These are phyloP conservation scores for Sporisorium scitamineum DNA, from an alignment of 1,284 basidiomycete genomes.

Conservation along the genomic window DNA sequence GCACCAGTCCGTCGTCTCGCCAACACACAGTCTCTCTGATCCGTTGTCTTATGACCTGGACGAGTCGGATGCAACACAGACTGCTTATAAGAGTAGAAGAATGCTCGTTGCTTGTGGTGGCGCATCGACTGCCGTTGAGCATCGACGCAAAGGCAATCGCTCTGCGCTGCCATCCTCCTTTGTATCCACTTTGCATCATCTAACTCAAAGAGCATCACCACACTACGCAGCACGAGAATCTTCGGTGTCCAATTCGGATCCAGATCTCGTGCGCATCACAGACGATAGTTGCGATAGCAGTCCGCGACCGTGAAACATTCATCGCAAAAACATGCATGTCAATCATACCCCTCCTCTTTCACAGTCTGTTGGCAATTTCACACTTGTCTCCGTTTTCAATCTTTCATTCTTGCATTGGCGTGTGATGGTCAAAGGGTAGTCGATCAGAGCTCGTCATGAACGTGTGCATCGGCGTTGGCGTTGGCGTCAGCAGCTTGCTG, in stretches of 20 bases:
- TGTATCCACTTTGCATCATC: too few relatives aligned
- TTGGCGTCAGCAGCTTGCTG: neutral
- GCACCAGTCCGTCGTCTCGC: neutral
- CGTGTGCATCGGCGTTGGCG: neutral
- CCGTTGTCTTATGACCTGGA: conserved; percentile 13
- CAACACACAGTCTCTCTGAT: conserved; percentile 5
- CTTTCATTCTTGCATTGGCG: neutral
- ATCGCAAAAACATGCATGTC: neutral
- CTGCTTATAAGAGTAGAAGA: conserved; percentile 2
- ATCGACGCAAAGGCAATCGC: neutral
- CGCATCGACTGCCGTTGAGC: neutral
- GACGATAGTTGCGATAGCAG: conserved; percentile 18
- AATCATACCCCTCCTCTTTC: conserved; percentile 1
- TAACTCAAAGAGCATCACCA: neutral
- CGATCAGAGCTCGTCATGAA: conserved; percentile 29
- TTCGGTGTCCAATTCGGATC: conserved; percentile 25
- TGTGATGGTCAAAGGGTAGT: neutral
- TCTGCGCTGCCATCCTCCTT: neutral
- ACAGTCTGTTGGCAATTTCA: neutral
- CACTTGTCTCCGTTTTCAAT: neutral
- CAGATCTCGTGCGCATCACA: conserved; percentile 14
- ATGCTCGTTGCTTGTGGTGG: conserved; percentile 25
- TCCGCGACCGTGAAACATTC: neutral
- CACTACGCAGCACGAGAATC: neutral
- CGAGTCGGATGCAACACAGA: neutral